phyloP scores from a whole-genome alignment of 116 monocot species.

The Dioscorea cayenensis region DNA sequence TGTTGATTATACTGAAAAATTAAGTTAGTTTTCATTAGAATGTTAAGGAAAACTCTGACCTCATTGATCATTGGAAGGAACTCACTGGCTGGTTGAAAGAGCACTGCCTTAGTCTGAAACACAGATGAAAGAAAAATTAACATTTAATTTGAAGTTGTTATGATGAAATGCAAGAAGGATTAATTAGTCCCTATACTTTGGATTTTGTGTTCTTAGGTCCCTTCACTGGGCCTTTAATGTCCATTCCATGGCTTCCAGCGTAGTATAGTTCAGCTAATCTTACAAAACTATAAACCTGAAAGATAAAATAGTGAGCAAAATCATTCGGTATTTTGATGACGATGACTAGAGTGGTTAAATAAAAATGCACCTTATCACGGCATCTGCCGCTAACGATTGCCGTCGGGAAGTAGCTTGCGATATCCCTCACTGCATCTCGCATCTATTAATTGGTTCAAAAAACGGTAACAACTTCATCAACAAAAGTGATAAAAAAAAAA shows the following conservation, averaged over 20 bases:
- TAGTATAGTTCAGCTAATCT: slow-evolving; percentile 48
- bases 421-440: slow-evolving; percentile 73
- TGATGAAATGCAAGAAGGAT: no score
- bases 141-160: not conserved
- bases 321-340: not conserved
- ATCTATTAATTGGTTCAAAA: slow-evolving; percentile 38
- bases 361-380: slow-evolving; percentile 61
- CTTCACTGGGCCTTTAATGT: slow-evolving; percentile 38
- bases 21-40: not conserved
- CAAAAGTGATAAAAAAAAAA: not conserved
- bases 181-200: not conserved
- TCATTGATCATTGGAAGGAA: slow-evolving; percentile 27
- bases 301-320: not conserved
- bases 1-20: not conserved
- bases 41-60: slow-evolving; percentile 4
- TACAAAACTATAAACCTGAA: slow-evolving; percentile 37
- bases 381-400: slow-evolving; percentile 87
- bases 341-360: not conserved
- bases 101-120: slow-evolving; percentile 11
- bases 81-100: slow-evolving; percentile 29
- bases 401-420: slow-evolving; percentile 67
- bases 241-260: slow-evolving; percentile 64
- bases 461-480: not conserved
- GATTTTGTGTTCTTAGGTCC: slow-evolving; percentile 2
- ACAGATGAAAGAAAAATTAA: not conserved